Base-by-base conservation (phyloP, 2,329 filamentous ascomycete species). In the Lasiodiplodia citricola region DNA sequence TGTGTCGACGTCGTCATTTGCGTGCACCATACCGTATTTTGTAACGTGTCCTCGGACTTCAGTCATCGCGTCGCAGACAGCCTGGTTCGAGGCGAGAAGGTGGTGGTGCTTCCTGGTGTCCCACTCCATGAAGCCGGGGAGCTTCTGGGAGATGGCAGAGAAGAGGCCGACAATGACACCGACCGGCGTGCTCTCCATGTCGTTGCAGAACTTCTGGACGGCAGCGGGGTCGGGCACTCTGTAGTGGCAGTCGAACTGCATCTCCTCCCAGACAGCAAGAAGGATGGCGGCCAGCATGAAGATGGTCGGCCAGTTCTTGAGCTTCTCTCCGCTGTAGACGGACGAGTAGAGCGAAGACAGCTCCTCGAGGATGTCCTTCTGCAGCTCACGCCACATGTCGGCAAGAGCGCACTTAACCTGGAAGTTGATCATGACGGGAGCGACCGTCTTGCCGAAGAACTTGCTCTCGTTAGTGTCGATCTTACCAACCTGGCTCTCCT, bases 371-470 rank as follows among this genome's bases (percentile, higher is more conserved):
- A 97, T 94, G 75, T 97, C 95, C 84, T 96, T 97, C 80, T 97
- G 94, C 69, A 98, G 86, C 81, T 97, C 94, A 72, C 95, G 94
- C 95, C 95, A 98, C 93, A 97, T 96, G 76, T 96, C 94, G 73
- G 94, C 95, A 83, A 98, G 90, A 67, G 94, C 94, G 76, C 92
- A 96, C 87, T 98, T 98, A 85, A 98, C 94, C 84, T 97, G 93
- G 88, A 97, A 97, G 86, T 97, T 98, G 88, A 98, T 96, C 94
- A 98, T 97, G 78, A 97, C 94, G 14, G 95, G 95, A 18, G 95
- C 95, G 71, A 97, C 90, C 44, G 91, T 94, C 85, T 95, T 95
- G 76, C 94, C 94, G 75, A 88, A 91, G 85, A 91, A 97, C 79
- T 93, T 96, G 73, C 93, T 97, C 66, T 91, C 88, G 75, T 92